Evolutionary conservation across 2,329 filamentous ascomycete species (phyloP), one percentile per base, ranked within the genome.

Genomic region (Phialemoniopsis sp.): DNA sequence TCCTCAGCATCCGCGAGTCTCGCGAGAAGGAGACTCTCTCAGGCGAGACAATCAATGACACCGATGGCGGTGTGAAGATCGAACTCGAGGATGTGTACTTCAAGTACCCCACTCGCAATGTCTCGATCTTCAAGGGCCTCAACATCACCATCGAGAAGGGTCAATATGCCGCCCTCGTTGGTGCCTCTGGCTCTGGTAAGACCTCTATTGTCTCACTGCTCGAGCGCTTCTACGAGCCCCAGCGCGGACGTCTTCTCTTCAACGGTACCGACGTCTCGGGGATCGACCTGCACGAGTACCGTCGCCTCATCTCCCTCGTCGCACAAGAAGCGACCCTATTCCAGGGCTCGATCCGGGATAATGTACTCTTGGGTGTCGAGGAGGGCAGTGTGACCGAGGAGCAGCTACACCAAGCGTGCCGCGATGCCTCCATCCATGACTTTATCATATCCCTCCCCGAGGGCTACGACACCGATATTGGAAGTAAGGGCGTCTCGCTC

Each of bases 281-380:
- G 2, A 56, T 88, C 38, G 76, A 82, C 40, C 68, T 84, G 0
- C 70, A 70, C 43, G 62, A 72, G 14, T 88, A 88, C 55, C 76
- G 86, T 31, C 69, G 71, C 40, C 63, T 77, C 29, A 67, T 89
- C 12, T 82, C 83, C 2, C 72, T 90, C 0, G 86, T 90, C 1
- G 79, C 83, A 4, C 86, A 90, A 58, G 85, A 90, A 55, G 74
- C 86, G 8, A 82, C 80, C 0, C 69, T 90, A 0, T 89, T 87
- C 52, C 79, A 82, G 56, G 81, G 75, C 12, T 79, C 78, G 1
- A 71, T 89, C 15, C 72, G 77, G 14, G 84, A 89, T 44, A 88
- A 88, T 49, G 77, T 88, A 38, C 58, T 82, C 2, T 67, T 87
- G 0, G 84, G 82, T 14, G 75, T 87, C 15, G 64, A 62, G 1